Evolutionary conservation across 306 rosid species (phyloP).

Genomic region (Leucaena leucocephala): DNA sequence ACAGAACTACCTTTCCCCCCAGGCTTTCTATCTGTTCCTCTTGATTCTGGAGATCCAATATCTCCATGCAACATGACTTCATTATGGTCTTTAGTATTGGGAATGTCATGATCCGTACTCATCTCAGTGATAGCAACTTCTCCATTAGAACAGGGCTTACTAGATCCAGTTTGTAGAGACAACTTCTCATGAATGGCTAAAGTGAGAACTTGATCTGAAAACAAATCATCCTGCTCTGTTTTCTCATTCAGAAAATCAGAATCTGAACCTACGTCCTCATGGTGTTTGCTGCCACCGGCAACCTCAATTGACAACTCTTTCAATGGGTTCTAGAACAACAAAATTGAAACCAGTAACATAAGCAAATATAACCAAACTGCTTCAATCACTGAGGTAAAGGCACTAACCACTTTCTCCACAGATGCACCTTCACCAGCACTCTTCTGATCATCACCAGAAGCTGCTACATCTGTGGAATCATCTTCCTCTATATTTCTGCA

Average conservation of each 20-base stretch:
- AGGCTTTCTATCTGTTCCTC: slow-evolving; percentile 47
- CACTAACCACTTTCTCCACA: slow-evolving; percentile 59
- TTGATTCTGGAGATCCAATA: slow-evolving; percentile 61
- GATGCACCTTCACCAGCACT: slow-evolving; percentile 57
- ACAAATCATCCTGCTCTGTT: slow-evolving; percentile 52
- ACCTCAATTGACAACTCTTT: slow-evolving; percentile 54
- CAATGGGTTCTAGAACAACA: slow-evolving; percentile 58
- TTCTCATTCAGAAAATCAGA: slow-evolving; percentile 51
- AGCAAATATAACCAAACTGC: slow-evolving; percentile 34
- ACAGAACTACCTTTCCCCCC: slow-evolving; percentile 65
- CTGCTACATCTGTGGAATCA: slow-evolving; percentile 61
- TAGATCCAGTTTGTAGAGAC: slow-evolving; percentile 57
- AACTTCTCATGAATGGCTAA: slow-evolving; percentile 69
- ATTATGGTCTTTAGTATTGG: slow-evolving; percentile 46
- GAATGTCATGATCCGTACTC: slow-evolving; percentile 50
- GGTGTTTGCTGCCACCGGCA: slow-evolving; percentile 52
- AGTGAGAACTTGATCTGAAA: slow-evolving; percentile 76
- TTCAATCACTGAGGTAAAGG: slow-evolving; percentile 29
- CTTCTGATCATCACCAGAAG: slow-evolving; percentile 60
- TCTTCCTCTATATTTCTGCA: slow-evolving; percentile 83
- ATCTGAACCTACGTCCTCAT: slow-evolving; percentile 55
- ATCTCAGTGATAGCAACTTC: slow-evolving; percentile 54
- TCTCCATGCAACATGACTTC: slow-evolving; percentile 67
- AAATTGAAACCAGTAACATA: slow-evolving; percentile 38
- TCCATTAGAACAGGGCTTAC: slow-evolving; percentile 46